Evolutionary conservation across 768 basidiomycete genomes (phyloP).

Genomic region (Pulveroboletus sp.): DNA sequence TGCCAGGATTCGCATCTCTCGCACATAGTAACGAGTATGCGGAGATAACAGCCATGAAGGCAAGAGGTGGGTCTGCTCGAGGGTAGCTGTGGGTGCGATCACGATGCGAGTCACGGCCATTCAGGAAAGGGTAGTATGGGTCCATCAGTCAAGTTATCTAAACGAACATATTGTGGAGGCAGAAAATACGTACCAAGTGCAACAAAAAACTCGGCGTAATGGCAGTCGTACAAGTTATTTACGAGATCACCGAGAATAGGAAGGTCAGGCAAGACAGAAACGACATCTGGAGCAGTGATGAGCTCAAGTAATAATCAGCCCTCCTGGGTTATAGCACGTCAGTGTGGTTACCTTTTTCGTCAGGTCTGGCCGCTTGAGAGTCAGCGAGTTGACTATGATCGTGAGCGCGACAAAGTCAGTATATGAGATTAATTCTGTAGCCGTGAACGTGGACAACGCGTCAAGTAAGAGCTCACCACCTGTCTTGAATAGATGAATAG

Average conservation of each 20-base stretch:
- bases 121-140: background rate
- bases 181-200: conserved; percentile 59
- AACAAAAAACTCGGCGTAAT: conserved; percentile 91
- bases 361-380: conserved; percentile 75
- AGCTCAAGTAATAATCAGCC: conserved; percentile 44
- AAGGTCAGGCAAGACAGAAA: conserved; percentile 74
- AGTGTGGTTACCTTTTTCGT: conserved; percentile 71
- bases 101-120: background rate
- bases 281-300: conserved; percentile 83
- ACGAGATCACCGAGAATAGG: conserved; percentile 80
- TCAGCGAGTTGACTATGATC: conserved; percentile 73
- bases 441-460: conserved; percentile 91
- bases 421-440: conserved; percentile 81
- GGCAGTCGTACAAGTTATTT: conserved; percentile 85
- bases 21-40: conserved; percentile 85
- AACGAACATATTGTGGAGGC: background rate
- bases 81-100: conserved; percentile 51
- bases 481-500: conserved; percentile 86
- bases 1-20: conserved; percentile 94
- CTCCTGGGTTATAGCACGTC: background rate
- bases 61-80: conserved; percentile 84
- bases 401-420: conserved; percentile 87
- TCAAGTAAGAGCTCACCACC: conserved; percentile 86
- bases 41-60: conserved; percentile 81
- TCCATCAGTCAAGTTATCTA: background rate